Conservation (phyloP, 768 basidiomycete species). For the Lactarius sp. region DNA sequence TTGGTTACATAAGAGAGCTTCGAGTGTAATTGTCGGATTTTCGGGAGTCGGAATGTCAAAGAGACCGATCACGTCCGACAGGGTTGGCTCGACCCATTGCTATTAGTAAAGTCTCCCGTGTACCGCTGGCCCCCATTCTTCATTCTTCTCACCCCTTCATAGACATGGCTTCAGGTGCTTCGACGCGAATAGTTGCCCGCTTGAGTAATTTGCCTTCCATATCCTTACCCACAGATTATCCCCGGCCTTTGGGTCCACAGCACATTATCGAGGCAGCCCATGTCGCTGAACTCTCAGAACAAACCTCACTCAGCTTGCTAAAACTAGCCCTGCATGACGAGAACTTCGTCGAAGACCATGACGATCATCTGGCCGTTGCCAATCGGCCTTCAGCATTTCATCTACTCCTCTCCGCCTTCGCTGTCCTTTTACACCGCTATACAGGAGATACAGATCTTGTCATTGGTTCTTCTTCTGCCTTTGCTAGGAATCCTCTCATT, state of each 20-base stretch:
- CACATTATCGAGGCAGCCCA: constrained; percentile 85
- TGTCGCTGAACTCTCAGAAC: constrained; percentile 61
- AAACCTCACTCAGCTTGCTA: constrained; percentile 71
- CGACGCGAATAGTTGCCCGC: constrained; percentile 55
- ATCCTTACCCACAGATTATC: constrained; percentile 94
- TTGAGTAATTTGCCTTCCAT: constrained; percentile 83
- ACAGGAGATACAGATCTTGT: constrained; percentile 94
- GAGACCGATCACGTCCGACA: background rate
- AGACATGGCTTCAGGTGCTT: constrained; percentile 32
- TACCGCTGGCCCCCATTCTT: background rate
- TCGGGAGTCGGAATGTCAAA: background rate
- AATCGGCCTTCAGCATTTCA: constrained; percentile 79
- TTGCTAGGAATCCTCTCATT: constrained; percentile 72
- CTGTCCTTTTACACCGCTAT: constrained; percentile 86
- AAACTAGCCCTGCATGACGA: constrained; percentile 77
- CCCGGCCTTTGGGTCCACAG: constrained; percentile 66
- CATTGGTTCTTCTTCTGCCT: constrained; percentile 81
- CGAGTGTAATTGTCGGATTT: too few relatives aligned
- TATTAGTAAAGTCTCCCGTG: background rate
- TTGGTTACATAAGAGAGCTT: too few relatives aligned
- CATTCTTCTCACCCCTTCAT: background rate
- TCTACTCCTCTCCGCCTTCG: constrained; percentile 87
- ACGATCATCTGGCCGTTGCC: constrained; percentile 43
- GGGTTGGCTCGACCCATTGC: too few relatives aligned
- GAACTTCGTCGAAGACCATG: constrained; percentile 44